Evolutionary conservation across 768 basidiomycete genomes (phyloP), one percentile per base, ranked within the genome.

Genomic region (Serpula lacrymans): DNA sequence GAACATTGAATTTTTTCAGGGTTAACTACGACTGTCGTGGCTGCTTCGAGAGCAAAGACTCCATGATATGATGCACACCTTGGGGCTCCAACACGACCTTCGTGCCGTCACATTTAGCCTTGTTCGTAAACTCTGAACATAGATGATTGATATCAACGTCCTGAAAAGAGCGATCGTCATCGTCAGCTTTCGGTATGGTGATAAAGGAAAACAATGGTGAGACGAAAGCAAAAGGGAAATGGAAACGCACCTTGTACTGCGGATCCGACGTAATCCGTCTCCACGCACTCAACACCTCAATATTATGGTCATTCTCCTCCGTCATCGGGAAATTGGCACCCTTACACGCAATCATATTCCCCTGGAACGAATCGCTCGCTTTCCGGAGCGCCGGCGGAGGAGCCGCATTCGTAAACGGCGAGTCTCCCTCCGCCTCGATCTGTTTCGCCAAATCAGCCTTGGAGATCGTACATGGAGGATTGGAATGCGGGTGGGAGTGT

Each of bases 71-170:
- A 37, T 59, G 62, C 43, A 74, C 65, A 26, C 69, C 62, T 43
- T 67, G 59, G 5, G 71, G 70, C 45, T 77, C 85, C 34, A 91
- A 62, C 14, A 90, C 88, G 27, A 89, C 84, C 65, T 86, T 88
- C 20, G 79, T 80, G 26, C 89, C 89, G 45, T 90, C 88, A 53
- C 89, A 92, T 32, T 78, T 73, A 34, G 89, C 89, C 66, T 92
- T 91, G 54, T 62, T 75, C 33, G 86, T 75, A 55, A 92, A 88
- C 60, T 90, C 84, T 6, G 77, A 52, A 55, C 89, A 92, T 17
- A 92, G 67, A 34, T 84, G 74, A 50, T 84, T 87, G 42, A 91
- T 79, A 53, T 91, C 89, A 27, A 78, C 69, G 52, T 87, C 84
- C 82, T 88, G 53, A 28, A 42, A 42, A 38, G 21, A 18, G 30